Base-by-base conservation (phyloP, 208 protist species). In the Acanthamoeba triangularis region DNA sequence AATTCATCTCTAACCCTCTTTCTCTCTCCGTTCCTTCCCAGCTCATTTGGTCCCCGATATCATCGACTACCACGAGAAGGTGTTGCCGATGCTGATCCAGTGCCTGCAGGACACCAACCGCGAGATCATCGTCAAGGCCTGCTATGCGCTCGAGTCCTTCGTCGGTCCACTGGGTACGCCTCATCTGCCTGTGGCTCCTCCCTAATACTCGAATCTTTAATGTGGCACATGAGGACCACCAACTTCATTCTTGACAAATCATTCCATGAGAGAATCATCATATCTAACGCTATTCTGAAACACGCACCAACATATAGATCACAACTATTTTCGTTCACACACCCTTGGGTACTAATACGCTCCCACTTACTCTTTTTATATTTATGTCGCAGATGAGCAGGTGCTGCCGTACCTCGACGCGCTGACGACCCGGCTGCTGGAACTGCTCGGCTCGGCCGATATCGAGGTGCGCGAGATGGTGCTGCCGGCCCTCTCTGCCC, bases 61-160 rank as follows among this genome's bases (percentile, higher is more conserved):
- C 16, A 95, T 95, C 56, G 94, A 90, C 11, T 94, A 95, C 49
- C 94, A 95, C 76, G 56, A 65, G 23, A 80, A 90, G 67, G 72
- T 95, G 54, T 3, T 95, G 76, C 94, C 94, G 14, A 41, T 91
- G 72, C 54, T 95, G 14, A 63, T 82, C 49, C 20, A 52, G 20
- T 85, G 33, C 23, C 47, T 95, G 41, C 52, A 74, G 59, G 76
- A 95, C 49, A 28, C 8, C 28, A 91, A 95, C 49, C 67, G 54
- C 61, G 63, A 90, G 4, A 33, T 95, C 41, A 47, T 76, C 33
- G 37, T 72, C 20, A 95, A 82, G 76, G 80, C 23, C 30, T 92
- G 76, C 61, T 93, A 93, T 49, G 94, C 90, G 7, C 84, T 95
- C 4, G 94, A 95, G 80, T 65, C 94, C 80, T 95, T 95, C 35